Evolutionary conservation across 352 stramenopile species (phyloP).

Genomic region (Aphanomyces cochlioides): DNA sequence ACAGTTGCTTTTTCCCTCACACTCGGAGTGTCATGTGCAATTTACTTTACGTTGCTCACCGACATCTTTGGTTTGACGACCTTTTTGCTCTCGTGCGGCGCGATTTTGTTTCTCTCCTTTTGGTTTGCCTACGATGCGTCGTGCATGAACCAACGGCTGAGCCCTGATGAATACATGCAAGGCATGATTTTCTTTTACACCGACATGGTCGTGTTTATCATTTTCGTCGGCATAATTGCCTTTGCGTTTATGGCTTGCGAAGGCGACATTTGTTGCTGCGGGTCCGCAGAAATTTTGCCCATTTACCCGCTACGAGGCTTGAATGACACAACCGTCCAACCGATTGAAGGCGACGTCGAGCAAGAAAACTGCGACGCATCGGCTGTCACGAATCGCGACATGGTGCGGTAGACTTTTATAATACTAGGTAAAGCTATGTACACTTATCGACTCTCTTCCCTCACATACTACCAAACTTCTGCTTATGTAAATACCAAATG

Average conservation of each 20-base stretch:
- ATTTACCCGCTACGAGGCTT: constrained; percentile 10
- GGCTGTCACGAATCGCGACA: constrained; percentile 4
- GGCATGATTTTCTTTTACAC: constrained; percentile 66
- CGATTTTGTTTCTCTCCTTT: constrained; percentile 44
- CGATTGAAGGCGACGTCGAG: neutral
- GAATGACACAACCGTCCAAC: neutral
- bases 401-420: constrained; percentile 36
- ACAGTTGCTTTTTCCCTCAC: constrained; percentile 37
- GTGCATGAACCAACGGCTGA: constrained; percentile 57
- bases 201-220: constrained; percentile 51
- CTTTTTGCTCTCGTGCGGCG: constrained; percentile 42
- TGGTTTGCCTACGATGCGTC: constrained; percentile 55
- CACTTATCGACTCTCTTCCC: too few relatives aligned
- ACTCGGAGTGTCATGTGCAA: constrained; percentile 31
- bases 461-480: too few relatives aligned
- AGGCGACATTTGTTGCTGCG: constrained; percentile 61
- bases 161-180: constrained; percentile 62
- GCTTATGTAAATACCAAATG: too few relatives aligned
- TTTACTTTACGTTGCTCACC: constrained; percentile 30
- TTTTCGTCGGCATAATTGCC: constrained; percentile 41
- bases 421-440: too few relatives aligned
- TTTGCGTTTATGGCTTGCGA: constrained; percentile 73
- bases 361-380: neutral
- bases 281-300: constrained; percentile 45
- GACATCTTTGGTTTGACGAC: constrained; percentile 37